Percentiles rank a stretch among this genome's conserved stretches.
phyloP scores from a whole-genome alignment of 176 grass and related monocot species.

The Aegilops tauschii region DNA sequence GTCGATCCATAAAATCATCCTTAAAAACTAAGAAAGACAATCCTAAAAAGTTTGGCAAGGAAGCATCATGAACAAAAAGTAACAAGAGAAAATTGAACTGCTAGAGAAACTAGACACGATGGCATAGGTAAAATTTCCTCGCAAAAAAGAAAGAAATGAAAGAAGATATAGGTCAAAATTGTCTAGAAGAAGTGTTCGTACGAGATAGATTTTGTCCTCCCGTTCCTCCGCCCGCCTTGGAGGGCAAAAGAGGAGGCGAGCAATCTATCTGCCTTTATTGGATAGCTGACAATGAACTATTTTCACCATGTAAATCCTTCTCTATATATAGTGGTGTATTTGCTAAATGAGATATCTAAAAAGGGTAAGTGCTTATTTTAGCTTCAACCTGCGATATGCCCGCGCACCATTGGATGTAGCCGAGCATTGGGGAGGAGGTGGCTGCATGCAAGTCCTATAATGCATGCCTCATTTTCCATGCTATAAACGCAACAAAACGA shows the following conservation, averaged over 20 bases:
- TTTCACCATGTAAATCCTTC: neutral
- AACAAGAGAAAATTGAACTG: neutral
- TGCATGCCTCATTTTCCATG: neutral
- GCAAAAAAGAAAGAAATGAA: neutral
- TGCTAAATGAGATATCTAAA: neutral
- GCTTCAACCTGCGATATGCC: neutral
- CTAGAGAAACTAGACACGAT: neutral
- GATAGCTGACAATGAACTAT: neutral
- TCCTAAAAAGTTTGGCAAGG: neutral
- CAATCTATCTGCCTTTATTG: conserved; percentile 33
- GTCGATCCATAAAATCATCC: no score
- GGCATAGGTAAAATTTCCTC: neutral
- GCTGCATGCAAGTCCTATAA: neutral
- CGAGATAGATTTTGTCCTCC: conserved; percentile 22
- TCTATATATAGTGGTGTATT: conserved; percentile 32
- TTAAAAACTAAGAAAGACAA: neutral
- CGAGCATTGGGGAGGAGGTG: neutral
- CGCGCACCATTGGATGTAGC: neutral
- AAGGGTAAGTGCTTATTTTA: neutral
- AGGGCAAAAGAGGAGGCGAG: conserved; percentile 34
- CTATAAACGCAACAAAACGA: neutral
- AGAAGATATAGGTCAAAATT: neutral
- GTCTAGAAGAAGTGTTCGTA: neutral
- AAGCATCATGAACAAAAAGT: neutral
- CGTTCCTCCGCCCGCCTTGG: conserved; percentile 16